Percentiles rank a stretch among this genome's conserved stretches.
Conservation (phyloP, 2,329 filamentous ascomycete species). For the Dactylellina haptotyla region DNA sequence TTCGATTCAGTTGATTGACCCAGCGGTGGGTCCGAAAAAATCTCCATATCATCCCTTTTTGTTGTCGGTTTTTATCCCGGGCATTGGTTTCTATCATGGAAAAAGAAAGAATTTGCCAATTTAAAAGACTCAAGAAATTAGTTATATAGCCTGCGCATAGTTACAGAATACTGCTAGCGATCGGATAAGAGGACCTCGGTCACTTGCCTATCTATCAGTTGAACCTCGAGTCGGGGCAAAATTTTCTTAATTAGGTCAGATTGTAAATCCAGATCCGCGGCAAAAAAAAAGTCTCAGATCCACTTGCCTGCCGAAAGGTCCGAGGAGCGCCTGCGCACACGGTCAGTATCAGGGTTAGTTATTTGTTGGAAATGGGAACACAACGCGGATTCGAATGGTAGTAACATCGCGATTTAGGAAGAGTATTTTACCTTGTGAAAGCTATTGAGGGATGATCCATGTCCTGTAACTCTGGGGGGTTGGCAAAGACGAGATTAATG, state of each 20-base stretch:
- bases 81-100: not conserved
- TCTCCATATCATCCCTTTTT: not conserved
- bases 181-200: conserved; percentile 28
- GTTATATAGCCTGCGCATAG: not conserved
- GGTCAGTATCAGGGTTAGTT: not conserved
- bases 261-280: not conserved
- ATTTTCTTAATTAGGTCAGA: not conserved
- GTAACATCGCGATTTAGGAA: no score
- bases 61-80: not conserved
- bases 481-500: no score
- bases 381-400: not conserved
- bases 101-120: no score
- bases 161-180: not conserved
- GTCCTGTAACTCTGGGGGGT: no score
- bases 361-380: not conserved
- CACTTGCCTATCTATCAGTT: conserved; percentile 24
- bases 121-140: no score
- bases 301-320: conserved; percentile 8
- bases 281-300: not conserved
- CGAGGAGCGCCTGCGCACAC: not conserved
- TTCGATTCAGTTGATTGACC: not conserved
- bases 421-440: no score
- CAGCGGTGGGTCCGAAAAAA: not conserved
- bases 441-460: no score
- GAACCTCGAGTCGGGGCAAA: conserved; percentile 21